These are phyloP conservation scores for Thamnidium elegans DNA, from an alignment of 192 early-diverging fungal species.

Conservation along the genomic window DNA sequence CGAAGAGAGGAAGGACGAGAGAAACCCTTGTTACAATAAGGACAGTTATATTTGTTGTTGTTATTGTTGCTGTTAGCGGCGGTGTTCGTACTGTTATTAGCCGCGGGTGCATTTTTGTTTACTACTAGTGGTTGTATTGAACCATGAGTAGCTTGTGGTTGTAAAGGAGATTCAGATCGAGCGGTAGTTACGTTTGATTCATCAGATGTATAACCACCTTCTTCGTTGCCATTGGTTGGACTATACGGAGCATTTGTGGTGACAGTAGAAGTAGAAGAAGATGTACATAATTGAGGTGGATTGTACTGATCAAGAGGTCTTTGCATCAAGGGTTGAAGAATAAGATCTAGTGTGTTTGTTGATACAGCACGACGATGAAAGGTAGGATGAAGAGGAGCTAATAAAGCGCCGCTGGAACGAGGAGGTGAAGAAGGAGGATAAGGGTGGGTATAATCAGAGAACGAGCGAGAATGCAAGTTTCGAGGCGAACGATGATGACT, in stretches of 20 bases:
- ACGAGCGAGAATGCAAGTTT: constrained; percentile 36
- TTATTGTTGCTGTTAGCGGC: background rate
- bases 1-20: constrained; percentile 55
- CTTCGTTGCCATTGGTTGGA: background rate
- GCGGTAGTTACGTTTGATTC: background rate
- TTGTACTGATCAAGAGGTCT: background rate
- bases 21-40: constrained; percentile 57
- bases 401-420: constrained; percentile 15
- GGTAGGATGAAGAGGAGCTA: constrained; percentile 17
- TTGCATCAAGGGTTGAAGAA: background rate
- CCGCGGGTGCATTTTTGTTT: too few relatives aligned
- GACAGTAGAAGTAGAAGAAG: constrained; percentile 19
- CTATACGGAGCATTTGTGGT: constrained; percentile 19
- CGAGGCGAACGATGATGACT: constrained; percentile 24
- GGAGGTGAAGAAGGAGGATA: constrained; percentile 19
- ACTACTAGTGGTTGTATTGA: too few relatives aligned
- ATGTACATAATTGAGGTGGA: constrained; percentile 14
- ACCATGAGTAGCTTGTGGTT: too few relatives aligned
- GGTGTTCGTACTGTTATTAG: too few relatives aligned
- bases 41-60: constrained; percentile 45
- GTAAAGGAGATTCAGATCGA: background rate
- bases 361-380: constrained; percentile 38
- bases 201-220: too few relatives aligned
- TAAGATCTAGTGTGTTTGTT: constrained; percentile 31
- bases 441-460: constrained; percentile 41